Evolutionary conservation across 106 monocot species (phyloP).

Genomic region (Allium sativum): DNA sequence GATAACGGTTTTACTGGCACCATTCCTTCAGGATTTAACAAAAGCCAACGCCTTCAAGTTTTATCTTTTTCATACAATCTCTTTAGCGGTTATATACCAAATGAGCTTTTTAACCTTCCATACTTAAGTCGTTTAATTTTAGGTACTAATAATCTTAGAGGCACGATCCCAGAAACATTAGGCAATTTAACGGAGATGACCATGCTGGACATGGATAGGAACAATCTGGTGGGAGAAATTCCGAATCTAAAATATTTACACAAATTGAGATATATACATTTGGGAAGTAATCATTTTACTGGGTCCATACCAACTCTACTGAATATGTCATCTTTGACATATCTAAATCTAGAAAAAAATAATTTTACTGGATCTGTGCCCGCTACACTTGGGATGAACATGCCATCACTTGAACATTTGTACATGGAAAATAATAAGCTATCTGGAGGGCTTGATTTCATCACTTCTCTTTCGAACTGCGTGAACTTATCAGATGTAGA

Average conservation of each 20-base stretch:
- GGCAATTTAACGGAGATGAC: conserved; percentile 3
- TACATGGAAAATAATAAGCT: neutral
- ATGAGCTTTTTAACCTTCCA: neutral
- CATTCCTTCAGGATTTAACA: neutral
- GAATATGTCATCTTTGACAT: neutral
- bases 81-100: conserved; percentile 6
- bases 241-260: neutral
- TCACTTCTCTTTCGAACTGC: neutral
- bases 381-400: neutral
- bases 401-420: neutral
- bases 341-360: neutral
- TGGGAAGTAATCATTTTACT: neutral
- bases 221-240: neutral
- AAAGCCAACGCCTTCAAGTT: neutral
- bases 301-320: conserved; percentile 3
- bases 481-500: neutral
- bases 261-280: neutral
- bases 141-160: neutral
- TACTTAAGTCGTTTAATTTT: neutral
- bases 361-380: conserved; percentile 5
- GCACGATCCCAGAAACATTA: neutral
- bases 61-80: neutral
- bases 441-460: neutral
- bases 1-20: neutral
- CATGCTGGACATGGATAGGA: neutral